Base-by-base conservation (phyloP, 2,329 filamentous ascomycete species). In the Colletotrichum horii region DNA sequence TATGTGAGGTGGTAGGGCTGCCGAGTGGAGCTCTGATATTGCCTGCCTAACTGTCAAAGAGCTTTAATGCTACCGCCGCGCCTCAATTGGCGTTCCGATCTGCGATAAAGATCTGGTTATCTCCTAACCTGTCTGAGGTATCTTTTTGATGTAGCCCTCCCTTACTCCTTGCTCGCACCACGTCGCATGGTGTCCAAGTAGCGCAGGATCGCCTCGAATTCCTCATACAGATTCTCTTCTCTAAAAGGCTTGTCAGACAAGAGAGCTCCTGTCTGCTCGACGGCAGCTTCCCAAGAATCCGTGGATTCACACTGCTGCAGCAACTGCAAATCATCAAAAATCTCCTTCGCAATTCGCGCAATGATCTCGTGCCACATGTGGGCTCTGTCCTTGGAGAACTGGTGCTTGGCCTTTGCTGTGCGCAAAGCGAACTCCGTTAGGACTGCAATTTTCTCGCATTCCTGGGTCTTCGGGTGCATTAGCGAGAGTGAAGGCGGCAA, bases 401-500 rank as follows among this genome's bases (percentile, higher is more conserved):
- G 43, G 12, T 52, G 19, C n/a, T 52, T 14, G 43, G 43, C 43
- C 22, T 6, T 11, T 52, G 43, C n/a, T n/a, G 43, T 52, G n/a
- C 43, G 6, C 43, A 52, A 22, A 52, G 43, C 43, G n/a, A 22
- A 52, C n/a, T 14, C 43, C 12, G 43, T 52, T 2, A 8, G 11
- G n/a, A 22, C 43, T 8, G n/a, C 43, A n/a, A 11, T n/a, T 6
- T 52, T 52, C 43, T 52, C 14, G n/a, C 11, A 22, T 12, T 52
- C 43, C 11, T 22, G n/a, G 11, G n/a, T 3, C 19, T 52, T 52
- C 4, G 6, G 11, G 43, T 22, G 43, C n/a, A 11, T 52, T 22
- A 52, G 43, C 43, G 11, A 22, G n/a, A n/a, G 43, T 0, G 14
- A 0, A 22, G 43, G n/a, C 6, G 2, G n/a, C n/a, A 52, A 22